These are phyloP conservation scores for Aspergillus tubingensis DNA, from an alignment of 2,329 filamentous ascomycete genomes.

Conservation along the genomic window DNA sequence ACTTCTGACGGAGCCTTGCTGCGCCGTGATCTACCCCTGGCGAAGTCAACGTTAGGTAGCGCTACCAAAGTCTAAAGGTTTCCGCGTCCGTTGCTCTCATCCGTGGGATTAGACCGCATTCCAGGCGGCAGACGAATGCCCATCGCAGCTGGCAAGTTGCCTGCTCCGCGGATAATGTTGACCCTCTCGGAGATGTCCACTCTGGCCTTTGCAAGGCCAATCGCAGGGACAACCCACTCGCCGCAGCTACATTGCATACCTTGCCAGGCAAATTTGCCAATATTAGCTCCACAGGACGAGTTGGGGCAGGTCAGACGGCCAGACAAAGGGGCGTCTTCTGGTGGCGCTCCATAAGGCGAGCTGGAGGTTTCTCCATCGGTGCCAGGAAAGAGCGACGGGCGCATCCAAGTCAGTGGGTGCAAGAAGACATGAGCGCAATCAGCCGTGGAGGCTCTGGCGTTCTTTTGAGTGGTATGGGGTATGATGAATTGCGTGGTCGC, in stretches of 20 bases:
- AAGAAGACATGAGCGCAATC: constrained; percentile 85
- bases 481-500: constrained; percentile 69
- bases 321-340: constrained; percentile 74
- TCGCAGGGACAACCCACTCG: constrained; percentile 86
- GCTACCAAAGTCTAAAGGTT: constrained; percentile 14
- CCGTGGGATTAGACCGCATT: constrained; percentile 29
- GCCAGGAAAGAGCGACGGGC: constrained; percentile 63
- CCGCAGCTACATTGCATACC: constrained; percentile 90
- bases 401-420: constrained; percentile 95
- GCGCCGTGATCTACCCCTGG: not conserved
- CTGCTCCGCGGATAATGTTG: constrained; percentile 23
- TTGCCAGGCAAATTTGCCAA: constrained; percentile 95
- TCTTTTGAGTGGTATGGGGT: constrained; percentile 54
- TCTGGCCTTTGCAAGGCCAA: constrained; percentile 78
- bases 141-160: constrained; percentile 26
- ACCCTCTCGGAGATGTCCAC: constrained; percentile 69
- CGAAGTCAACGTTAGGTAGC: not conserved
- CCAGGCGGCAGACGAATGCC: constrained; percentile 45
- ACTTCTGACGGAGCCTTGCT: not conserved
- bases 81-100: constrained; percentile 14
- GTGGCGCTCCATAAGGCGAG: constrained; percentile 23
- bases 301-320: constrained; percentile 84
- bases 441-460: constrained; percentile 24
- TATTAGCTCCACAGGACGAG: constrained; percentile 72
- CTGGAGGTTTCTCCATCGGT: constrained; percentile 15